phyloP scores from a whole-genome alignment of 352 stramenopile genomes.

The Phytopythium chamaehyphon region DNA sequence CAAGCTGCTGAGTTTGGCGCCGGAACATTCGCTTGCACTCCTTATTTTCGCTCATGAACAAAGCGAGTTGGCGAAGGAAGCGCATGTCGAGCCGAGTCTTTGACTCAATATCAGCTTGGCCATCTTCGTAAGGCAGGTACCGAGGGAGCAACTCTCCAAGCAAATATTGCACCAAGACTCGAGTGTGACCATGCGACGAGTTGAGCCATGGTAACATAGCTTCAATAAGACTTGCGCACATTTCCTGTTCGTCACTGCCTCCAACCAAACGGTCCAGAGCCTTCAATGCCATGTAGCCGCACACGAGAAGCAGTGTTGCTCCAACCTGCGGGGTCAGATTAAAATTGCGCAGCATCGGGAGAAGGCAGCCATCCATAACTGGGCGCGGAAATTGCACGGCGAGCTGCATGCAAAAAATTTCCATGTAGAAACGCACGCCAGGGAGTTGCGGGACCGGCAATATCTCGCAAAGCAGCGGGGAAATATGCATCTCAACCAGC shows the following conservation, averaged over 20 bases:
- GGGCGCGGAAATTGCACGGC: constrained; percentile 39
- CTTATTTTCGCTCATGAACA: constrained; percentile 79
- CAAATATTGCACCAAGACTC: constrained; percentile 76
- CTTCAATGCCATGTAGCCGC: constrained; percentile 29
- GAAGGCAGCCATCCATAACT: constrained; percentile 33
- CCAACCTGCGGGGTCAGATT: constrained; percentile 75
- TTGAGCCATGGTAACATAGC: constrained; percentile 76
- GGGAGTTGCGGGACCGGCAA: constrained; percentile 63
- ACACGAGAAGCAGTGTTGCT: constrained; percentile 58
- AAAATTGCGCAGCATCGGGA: constrained; percentile 60
- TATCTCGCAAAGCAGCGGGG: constrained; percentile 36
- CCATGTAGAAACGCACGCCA: constrained; percentile 77
- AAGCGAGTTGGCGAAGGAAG: constrained; percentile 49
- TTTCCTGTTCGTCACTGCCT: constrained; percentile 14
- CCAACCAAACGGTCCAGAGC: constrained; percentile 21
- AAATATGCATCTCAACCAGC: constrained; percentile 12
- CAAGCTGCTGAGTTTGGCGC: constrained; percentile 59
- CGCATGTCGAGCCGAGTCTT: constrained; percentile 18
- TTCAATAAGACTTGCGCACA: constrained; percentile 31
- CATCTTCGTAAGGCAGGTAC: constrained; percentile 24
- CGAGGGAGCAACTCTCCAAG: constrained; percentile 59
- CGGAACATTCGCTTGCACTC: constrained; percentile 81
- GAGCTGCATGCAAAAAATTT: constrained; percentile 77
- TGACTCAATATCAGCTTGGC: not conserved
- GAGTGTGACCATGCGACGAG: constrained; percentile 72